Evolutionary conservation across 1,139 yeast genomes (phyloP), one percentile per base, ranked within the genome.

Genomic region (Lodderomyces pseudojiufengensis): DNA sequence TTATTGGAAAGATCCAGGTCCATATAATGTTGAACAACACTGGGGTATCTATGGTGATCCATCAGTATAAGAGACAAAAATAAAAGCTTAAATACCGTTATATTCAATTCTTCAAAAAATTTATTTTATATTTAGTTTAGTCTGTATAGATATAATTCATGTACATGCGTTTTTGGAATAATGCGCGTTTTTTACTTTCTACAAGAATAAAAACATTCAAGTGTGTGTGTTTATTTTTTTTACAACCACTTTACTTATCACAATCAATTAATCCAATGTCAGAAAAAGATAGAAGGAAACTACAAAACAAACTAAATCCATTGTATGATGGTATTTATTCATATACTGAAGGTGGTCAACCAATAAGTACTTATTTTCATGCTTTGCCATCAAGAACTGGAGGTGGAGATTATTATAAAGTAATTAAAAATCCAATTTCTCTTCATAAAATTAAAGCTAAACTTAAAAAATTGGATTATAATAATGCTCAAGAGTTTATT

Each of bases 1-100:
- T 59, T 73, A 73, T 61, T 84, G 94, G 94, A 84, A 84, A 65
- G 68, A 67, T 42, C 80, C 80, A 34, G 92, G 90, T 50, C 57
- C 75, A 25, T 73, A 72, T 58, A 72, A 70, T 49, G 80, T 78
- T 48, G 92, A 84, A 64, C 79, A 80, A 60, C 74, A 72, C 71
- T 84, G 86, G 84, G 92, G 92, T 54, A 63, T 80, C 42, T 63
- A 46, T 40, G 66, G 66, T 11, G 59, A 60, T 38, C 64, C 66
- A 11, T 33, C 39, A 14, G 40, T 12, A 18, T 44, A 39, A 33
- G 9, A 7, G 20, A 18, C 20, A 18, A 18, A 18, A 5, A 18
- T 5, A 18, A 18, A 18, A 18, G 7, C 6, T 18, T 18, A 5
- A 18, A 18, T 18, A 18, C 20, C 20, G 20, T 18, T 7, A 18